Evolutionary conservation across 345 rosid genomes (phyloP), one percentile per base, ranked within the genome.

Genomic region (Iberis pinnata): DNA sequence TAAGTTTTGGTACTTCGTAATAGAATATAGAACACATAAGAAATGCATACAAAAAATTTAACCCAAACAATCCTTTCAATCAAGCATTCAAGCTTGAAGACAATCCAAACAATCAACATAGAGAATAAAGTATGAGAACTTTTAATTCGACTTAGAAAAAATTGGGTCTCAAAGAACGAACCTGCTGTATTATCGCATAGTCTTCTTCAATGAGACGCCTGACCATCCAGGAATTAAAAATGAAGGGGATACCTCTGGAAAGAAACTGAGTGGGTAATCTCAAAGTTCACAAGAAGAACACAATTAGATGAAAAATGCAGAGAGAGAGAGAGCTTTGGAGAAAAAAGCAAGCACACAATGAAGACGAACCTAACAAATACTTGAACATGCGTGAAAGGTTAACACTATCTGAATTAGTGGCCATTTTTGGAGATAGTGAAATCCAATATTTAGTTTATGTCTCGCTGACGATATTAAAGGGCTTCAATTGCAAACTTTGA

Each of bases 141-240:
- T n/a, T 40, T 13, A 9, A 53, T 37, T 27, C 7, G 42, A 38
- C 19, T 33, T 25, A 15, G 18, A 6, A 9, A 8, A 59, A 36
- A 39, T 15, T 42, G 41, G 37, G 47, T 36, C 39, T 38, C 43
- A 41, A 20, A n/a, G 9, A 50, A n/a, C 1, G 9, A 20, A 39
- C 39, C 4, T 6, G n/a, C n/a, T n/a, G n/a, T 1, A 46, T 25
- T 84, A 92, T 96, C 77, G 95, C 95, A 60, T 79, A 92, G 62
- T 85, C 94, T 56, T 75, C 69, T 43, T 64, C 78, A 0, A 84
- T 73, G 38, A 86, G 85, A 73, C 76, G 85, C 78, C 95, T 75
- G 24, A 88, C 93, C 50, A 92, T 73, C 97, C 93, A 88, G 2
- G 84, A 77, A 68, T 85, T 92, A 75, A 88, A 84, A 27, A 84